Base-by-base conservation (phyloP, 2,329 filamentous ascomycete genomes). In the Aspergillus costaricaensis region DNA sequence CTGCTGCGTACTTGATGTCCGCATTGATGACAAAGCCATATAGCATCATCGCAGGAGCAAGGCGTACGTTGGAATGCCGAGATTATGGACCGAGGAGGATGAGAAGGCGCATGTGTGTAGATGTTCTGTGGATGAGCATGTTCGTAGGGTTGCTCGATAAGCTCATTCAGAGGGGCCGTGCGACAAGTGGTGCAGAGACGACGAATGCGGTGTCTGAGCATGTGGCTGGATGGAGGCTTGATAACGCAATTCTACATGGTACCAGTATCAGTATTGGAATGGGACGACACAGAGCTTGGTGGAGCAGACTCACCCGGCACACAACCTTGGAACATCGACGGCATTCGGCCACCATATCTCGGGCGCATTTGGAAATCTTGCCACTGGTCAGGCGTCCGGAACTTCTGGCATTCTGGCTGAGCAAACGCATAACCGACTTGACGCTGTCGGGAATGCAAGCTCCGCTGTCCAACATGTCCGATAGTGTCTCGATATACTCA, bases 11-110 rank as follows among this genome's bases (percentile, higher is more conserved):
- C 86, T 57, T 86, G 85, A 62, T 89, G 86, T 1, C 92, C 92
- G 68, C 94, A 97, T 1, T 90, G 87, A 64, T 90, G 86, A 76
- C 93, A 98, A 25, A 97, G 86, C 90, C 91, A 97, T 50, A 96
- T 86, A 0, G 71, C 73, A 27, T 77, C 77, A 39, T 78, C 76
- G 65, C 85, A 88, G 9, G 75, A 85, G 81, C 84, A 94, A 69
- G 75, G 83, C 60, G 65, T 85, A 76, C 72, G 84, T 72, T 77
- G 79, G 71, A 76, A 88, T 58, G 67, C 36, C 3, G 58, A 85
- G 58, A 64, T 81, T 66, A 70, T 79, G 62, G 66, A 83, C 71
- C 81, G 81, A 15, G 64, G 79, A 73, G 53, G 57, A 15, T 84
- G 68, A 23, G 60, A 57, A 43, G 57, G 49, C 7, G 58, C 47